Conservation (phyloP, 2,329 filamentous ascomycete genomes). For the Monilinia vaccinii-corymbosi region DNA sequence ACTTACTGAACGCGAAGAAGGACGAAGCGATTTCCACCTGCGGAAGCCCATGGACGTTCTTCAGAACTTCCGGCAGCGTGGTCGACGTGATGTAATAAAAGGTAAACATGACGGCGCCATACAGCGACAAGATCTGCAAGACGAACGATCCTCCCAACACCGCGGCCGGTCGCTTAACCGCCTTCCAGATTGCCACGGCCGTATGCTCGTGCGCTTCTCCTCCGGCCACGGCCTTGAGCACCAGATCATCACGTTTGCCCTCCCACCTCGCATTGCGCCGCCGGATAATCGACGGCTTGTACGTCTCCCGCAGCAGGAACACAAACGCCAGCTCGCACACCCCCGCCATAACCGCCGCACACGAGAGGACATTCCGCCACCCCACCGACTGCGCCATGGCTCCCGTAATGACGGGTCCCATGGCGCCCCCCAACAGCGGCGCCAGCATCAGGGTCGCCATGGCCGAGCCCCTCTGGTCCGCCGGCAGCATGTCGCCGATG, state of each 20-base stretch:
- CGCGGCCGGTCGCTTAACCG: conserved; percentile 33
- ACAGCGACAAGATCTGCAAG: conserved; percentile 37
- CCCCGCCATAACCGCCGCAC: conserved; percentile 34
- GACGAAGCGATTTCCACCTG: conserved; percentile 43
- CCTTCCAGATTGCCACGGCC: conserved; percentile 30
- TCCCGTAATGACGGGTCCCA: conserved; percentile 29
- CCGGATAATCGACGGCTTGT: conserved; percentile 46
- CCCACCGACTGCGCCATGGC: conserved; percentile 37
- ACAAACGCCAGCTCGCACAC: conserved; percentile 36
- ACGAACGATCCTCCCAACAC: conserved; percentile 42
- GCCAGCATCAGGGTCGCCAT: conserved; percentile 29
- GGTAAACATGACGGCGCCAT: conserved; percentile 34
- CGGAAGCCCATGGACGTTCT: conserved; percentile 33
- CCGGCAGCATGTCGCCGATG: conserved; percentile 38
- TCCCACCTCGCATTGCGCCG: conserved; percentile 33
- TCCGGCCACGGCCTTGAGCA: not conserved
- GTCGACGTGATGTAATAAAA: conserved; percentile 39
- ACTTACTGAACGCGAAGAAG: conserved; percentile 44
- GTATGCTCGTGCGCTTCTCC: conserved; percentile 14
- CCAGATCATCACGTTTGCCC: not conserved
- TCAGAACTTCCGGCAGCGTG: conserved; percentile 35
- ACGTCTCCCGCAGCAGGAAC: conserved; percentile 47
- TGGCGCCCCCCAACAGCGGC: conserved; percentile 25
- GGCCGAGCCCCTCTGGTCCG: conserved; percentile 37
- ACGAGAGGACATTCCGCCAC: conserved; percentile 46